Conservation (phyloP, 805 yeast species). For the Torulaspora microellipsoides region DNA sequence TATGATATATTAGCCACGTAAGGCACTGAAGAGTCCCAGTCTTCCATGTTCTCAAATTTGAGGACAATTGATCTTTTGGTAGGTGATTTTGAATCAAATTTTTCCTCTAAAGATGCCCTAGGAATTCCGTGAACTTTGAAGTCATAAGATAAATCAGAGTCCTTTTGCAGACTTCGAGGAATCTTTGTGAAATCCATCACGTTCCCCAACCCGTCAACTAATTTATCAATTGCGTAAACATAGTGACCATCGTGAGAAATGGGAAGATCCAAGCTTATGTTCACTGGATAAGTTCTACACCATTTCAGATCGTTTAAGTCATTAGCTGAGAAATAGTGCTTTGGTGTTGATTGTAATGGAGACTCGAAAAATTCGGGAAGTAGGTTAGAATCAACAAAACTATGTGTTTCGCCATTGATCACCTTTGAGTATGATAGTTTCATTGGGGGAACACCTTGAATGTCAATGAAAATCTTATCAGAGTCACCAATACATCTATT, state of each 20-base stretch:
- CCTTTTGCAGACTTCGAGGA: conserved; percentile 27
- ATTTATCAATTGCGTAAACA: conserved; percentile 50
- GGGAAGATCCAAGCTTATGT: conserved; percentile 41
- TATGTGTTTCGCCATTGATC: conserved; percentile 32
- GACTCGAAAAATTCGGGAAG: conserved; percentile 51
- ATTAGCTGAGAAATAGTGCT: conserved; percentile 24
- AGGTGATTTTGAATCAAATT: conserved; percentile 33
- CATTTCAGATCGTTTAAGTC: conserved; percentile 41
- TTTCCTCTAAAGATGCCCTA: conserved; percentile 44
- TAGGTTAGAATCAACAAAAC: conserved; percentile 39
- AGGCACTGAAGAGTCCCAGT: conserved; percentile 32
- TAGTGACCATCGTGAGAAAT: conserved; percentile 47
- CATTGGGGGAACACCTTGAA: conserved; percentile 77
- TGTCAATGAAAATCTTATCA: conserved; percentile 49
- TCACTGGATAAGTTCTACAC: conserved; percentile 42
- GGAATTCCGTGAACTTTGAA: conserved; percentile 56
- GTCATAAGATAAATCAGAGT: conserved; percentile 39
- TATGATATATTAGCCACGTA: conserved; percentile 35
- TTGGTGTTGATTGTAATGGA: conserved; percentile 41
- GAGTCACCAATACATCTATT: conserved; percentile 62
- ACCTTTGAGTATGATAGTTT: conserved; percentile 51
- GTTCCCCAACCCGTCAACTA: conserved; percentile 68
- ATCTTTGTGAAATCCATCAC: conserved; percentile 39
- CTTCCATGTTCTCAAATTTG: conserved; percentile 27
- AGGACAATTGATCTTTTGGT: conserved; percentile 38